Percentiles rank a stretch among this genome's conserved stretches.
These are phyloP conservation scores for Penicillium parvum DNA, from an alignment of 495 filamentous ascomycete genomes.

Conservation along the genomic window DNA sequence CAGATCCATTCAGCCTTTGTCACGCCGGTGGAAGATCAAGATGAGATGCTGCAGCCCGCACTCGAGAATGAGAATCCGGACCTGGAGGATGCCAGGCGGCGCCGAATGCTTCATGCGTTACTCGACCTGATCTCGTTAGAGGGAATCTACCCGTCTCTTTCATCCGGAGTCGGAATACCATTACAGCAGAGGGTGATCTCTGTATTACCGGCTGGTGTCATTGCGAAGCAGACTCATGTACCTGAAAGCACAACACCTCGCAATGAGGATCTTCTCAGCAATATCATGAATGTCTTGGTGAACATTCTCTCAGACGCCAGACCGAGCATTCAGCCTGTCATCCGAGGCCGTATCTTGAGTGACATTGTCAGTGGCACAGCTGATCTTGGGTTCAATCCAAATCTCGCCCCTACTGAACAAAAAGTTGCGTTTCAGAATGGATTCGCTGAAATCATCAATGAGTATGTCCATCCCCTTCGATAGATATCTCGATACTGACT, in stretches of 20 bases:
- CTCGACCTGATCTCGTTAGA: slow-evolving; percentile 53
- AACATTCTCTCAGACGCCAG: slow-evolving; percentile 30
- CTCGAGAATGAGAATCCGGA: slow-evolving; percentile 21
- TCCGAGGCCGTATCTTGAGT: slow-evolving; percentile 41
- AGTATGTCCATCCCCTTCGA: slow-evolving; percentile 28
- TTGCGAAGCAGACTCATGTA: slow-evolving; percentile 32
- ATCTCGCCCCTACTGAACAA: slow-evolving; percentile 13
- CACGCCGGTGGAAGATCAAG: slow-evolving; percentile 16
- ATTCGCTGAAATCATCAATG: slow-evolving; percentile 37
- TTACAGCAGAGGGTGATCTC: slow-evolving; percentile 52
- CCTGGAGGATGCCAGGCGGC: slow-evolving; percentile 42
- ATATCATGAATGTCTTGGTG: slow-evolving; percentile 24
- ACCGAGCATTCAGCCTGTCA: slow-evolving; percentile 38
- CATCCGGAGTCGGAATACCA: slow-evolving; percentile 50
- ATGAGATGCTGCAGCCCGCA: background rate
- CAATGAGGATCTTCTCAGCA: slow-evolving; percentile 30
- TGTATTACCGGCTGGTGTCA: slow-evolving; percentile 42
- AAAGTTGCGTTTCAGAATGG: slow-evolving; percentile 21
- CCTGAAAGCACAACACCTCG: slow-evolving; percentile 17
- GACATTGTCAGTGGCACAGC: slow-evolving; percentile 40
- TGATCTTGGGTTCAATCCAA: slow-evolving; percentile 41
- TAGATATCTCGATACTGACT: slow-evolving; percentile 14
- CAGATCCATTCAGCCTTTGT: slow-evolving; percentile 39
- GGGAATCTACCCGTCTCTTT: slow-evolving; percentile 53
- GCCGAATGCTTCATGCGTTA: slow-evolving; percentile 45